These are phyloP conservation scores for Phragmites australis DNA, from an alignment of 176 grass and related monocot genomes.

Conservation along the genomic window DNA sequence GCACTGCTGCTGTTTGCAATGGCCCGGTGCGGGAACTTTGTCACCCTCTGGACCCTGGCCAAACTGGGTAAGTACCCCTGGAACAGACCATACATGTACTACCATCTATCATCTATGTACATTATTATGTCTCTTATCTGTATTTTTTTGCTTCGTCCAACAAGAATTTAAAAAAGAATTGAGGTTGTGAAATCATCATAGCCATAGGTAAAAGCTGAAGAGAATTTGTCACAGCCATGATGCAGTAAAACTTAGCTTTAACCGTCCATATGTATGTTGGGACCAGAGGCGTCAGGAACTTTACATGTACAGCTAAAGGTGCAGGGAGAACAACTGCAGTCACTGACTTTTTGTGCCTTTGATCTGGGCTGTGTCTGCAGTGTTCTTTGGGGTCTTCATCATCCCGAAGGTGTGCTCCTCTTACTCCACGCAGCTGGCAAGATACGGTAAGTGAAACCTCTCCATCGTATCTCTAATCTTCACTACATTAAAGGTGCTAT, in stretches of 20 bases:
- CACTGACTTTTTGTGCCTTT: constrained; percentile 40
- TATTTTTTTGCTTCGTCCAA: not conserved
- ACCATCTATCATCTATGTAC: not conserved
- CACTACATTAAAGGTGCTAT: not conserved
- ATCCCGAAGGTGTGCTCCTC: constrained; percentile 90
- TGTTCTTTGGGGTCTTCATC: constrained; percentile 93
- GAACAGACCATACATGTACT: not conserved
- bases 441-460: constrained; percentile 67
- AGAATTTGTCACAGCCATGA: not conserved
- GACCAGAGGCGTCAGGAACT: constrained; percentile 27
- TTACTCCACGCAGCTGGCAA: constrained; percentile 84
- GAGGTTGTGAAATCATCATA: not conserved
- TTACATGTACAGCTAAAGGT: constrained; percentile 30
- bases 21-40: constrained; percentile 84
- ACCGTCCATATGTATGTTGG: not conserved
- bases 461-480: not conserved
- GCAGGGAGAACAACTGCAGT: constrained; percentile 7
- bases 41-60: constrained; percentile 80
- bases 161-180: not conserved
- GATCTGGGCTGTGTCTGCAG: constrained; percentile 51
- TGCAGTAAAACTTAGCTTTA: not conserved
- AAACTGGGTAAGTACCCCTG: constrained; percentile 65
- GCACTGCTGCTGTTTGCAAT: constrained; percentile 80
- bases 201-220: not conserved
- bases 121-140: not conserved